These are phyloP conservation scores for Blastomyces emzantsi DNA, from an alignment of 2,329 filamentous ascomycete genomes.

Conservation along the genomic window DNA sequence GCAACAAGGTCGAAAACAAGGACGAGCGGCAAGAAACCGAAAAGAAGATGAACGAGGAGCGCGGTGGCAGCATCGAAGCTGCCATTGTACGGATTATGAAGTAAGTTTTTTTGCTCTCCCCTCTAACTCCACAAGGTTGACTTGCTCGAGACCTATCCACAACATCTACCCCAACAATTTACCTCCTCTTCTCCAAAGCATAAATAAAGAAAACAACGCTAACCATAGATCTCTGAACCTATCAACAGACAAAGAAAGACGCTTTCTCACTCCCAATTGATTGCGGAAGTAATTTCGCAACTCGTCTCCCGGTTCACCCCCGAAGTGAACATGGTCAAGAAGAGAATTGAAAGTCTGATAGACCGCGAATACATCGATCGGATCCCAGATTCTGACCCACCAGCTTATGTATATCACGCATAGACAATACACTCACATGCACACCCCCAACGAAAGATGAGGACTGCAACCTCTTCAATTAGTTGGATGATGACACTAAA, in stretches of 20 bases:
- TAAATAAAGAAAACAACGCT: background rate
- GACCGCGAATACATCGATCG: conserved; percentile 46
- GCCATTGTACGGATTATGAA: conserved; percentile 48
- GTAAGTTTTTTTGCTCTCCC: conserved; percentile 23
- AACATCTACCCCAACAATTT: background rate
- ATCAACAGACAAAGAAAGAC: conserved; percentile 40
- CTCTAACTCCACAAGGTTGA: background rate
- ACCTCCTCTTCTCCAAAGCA: background rate
- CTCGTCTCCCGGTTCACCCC: conserved; percentile 42
- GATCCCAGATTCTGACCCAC: conserved; percentile 32
- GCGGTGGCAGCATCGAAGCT: conserved; percentile 43
- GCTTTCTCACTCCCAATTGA: conserved; percentile 40
- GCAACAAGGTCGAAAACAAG: conserved; percentile 74
- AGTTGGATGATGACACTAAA: background rate
- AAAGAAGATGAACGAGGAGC: conserved; percentile 43
- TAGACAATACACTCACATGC: conserved; percentile 15
- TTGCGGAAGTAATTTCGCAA: conserved; percentile 44
- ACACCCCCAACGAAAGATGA: background rate
- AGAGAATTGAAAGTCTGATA: conserved; percentile 45
- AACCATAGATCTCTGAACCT: background rate
- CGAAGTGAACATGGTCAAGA: conserved; percentile 46
- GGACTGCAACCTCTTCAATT: background rate
- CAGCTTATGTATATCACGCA: conserved; percentile 40
- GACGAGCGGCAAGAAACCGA: conserved; percentile 47
- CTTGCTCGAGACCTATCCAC: background rate